phyloP scores from a whole-genome alignment of 768 basidiomycete genomes.

The Guyanaporus albipodus region DNA sequence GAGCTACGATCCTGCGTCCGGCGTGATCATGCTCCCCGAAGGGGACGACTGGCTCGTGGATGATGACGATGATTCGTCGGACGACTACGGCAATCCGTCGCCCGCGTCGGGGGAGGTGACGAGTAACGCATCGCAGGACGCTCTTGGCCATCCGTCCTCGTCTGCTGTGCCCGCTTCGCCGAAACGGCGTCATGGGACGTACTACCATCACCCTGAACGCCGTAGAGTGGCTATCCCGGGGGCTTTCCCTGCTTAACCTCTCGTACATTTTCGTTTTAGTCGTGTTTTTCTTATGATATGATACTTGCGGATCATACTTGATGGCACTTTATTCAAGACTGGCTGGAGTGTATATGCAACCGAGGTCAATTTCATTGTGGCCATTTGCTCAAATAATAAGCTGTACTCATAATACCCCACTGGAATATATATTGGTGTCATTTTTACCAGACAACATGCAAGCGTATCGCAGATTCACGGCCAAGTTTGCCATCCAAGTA shows the following conservation, averaged over 20 bases:
- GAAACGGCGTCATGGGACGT: slow-evolving; percentile 65
- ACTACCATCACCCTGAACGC: slow-evolving; percentile 83
- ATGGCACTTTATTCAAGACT: too few relatives aligned
- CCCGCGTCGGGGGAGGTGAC: slow-evolving; percentile 20
- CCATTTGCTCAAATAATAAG: too few relatives aligned
- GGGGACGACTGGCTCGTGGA: slow-evolving; percentile 61
- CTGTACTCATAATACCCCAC: too few relatives aligned
- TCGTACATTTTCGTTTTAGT: background rate
- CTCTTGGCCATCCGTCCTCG: slow-evolving; percentile 12
- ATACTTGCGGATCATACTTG: slow-evolving; percentile 3
- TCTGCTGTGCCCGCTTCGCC: slow-evolving; percentile 33
- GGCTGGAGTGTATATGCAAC: too few relatives aligned
- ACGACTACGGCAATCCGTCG: slow-evolving; percentile 38
- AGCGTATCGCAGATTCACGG: too few relatives aligned
- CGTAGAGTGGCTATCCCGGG: slow-evolving; percentile 52
- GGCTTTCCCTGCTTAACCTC: slow-evolving; percentile 40
- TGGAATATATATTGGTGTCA: too few relatives aligned
- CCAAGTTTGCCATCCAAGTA: too few relatives aligned
- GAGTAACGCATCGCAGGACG: slow-evolving; percentile 22
- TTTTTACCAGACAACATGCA: too few relatives aligned
- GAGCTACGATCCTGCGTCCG: slow-evolving; percentile 83
- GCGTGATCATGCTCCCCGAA: slow-evolving; percentile 86
- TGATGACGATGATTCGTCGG: slow-evolving; percentile 34
- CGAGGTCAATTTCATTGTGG: too few relatives aligned
- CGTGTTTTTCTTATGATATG: background rate